phyloP scores from a whole-genome alignment of 2,329 filamentous ascomycete species.

The Epichloe gansuensis region DNA sequence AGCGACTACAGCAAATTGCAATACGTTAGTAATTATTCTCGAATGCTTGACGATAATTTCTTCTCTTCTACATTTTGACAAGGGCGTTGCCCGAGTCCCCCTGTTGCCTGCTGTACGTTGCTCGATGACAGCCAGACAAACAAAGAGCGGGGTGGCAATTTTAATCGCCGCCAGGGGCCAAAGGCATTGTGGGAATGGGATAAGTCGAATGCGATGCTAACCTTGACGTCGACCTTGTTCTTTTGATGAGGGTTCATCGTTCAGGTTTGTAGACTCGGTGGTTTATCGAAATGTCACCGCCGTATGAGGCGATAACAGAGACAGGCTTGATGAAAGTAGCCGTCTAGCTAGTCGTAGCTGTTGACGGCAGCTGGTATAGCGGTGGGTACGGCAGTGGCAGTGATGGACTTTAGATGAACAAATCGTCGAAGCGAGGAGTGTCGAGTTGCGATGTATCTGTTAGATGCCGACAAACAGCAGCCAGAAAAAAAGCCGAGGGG shows the following conservation, averaged over 20 bases:
- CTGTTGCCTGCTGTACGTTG: not conserved
- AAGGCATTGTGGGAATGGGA: not conserved
- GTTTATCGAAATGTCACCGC: not conserved
- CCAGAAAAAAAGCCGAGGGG: not conserved
- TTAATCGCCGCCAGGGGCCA: not conserved
- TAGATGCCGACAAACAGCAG: not conserved
- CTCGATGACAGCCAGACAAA: not conserved
- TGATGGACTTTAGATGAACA: not conserved
- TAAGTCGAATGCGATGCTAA: conserved; percentile 36
- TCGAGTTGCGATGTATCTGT: not conserved
- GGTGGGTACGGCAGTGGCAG: not conserved
- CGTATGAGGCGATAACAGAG: not conserved
- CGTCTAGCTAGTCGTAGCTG: not conserved
- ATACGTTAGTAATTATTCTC: not conserved
- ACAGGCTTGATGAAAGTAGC: not conserved
- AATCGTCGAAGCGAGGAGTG: not conserved
- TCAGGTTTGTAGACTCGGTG: not conserved
- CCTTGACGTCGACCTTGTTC: conserved; percentile 95
- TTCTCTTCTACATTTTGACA: not conserved
- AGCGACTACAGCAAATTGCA: conserved; percentile 49
- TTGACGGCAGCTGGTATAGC: not conserved
- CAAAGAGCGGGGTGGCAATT: not conserved
- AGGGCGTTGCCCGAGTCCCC: not conserved
- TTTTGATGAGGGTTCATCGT: conserved; percentile 93
- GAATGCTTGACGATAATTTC: not conserved